Conservation (phyloP, 176 grass and related monocot species). For the Carex kokanica region DNA sequence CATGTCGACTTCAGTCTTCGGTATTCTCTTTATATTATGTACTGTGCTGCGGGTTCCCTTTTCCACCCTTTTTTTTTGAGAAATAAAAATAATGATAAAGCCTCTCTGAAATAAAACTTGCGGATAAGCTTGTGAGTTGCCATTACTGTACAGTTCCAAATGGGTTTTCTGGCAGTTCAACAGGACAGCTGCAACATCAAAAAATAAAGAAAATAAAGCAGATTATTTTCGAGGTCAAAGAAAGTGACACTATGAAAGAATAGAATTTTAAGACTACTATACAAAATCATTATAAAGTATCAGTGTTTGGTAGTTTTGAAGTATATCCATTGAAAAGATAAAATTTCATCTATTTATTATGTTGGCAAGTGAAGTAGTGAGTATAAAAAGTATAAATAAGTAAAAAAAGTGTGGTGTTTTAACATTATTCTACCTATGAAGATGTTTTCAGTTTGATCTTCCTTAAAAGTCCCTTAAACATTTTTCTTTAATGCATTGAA, state of each 20-base stretch:
- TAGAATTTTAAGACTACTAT: not conserved
- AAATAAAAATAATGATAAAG: conserved; percentile 3
- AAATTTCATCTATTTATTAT: too few relatives aligned
- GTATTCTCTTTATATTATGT: conserved; percentile 21
- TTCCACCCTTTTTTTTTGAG: not conserved
- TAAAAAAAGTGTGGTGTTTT: too few relatives aligned
- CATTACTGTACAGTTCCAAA: conserved; percentile 19
- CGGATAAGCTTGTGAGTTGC: conserved; percentile 6
- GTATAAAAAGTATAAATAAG: too few relatives aligned
- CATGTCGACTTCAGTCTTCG: not conserved
- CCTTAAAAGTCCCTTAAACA: too few relatives aligned
- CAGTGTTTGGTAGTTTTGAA: not conserved
- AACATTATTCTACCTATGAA: too few relatives aligned
- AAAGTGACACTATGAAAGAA: not conserved
- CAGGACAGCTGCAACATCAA: conserved; percentile 23
- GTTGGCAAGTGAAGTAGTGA: too few relatives aligned
- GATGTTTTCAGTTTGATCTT: too few relatives aligned
- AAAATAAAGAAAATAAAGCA: conserved; percentile 1
- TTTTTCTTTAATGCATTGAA: too few relatives aligned
- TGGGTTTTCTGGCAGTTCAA: conserved; percentile 33
- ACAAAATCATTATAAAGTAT: not conserved
- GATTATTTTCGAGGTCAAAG: not conserved
- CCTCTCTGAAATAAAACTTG: conserved; percentile 17
- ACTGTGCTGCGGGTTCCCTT: not conserved
- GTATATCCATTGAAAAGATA: not conserved